Base-by-base conservation (phyloP, 192 early-diverging fungal species). In the Backusella tuberculispora region DNA sequence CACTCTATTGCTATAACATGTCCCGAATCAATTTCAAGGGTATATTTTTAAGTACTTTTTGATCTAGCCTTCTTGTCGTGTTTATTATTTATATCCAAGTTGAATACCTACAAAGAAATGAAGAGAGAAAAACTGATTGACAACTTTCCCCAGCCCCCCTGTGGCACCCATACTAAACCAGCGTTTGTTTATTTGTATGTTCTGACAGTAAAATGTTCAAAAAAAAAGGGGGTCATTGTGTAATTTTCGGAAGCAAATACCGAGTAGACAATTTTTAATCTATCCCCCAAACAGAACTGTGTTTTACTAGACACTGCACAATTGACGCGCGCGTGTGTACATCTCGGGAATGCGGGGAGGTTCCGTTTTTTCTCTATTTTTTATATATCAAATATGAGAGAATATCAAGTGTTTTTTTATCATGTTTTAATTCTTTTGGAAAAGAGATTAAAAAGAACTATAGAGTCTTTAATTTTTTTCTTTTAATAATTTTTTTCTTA, bases 191-290 rank as follows among this genome's bases (percentile, higher is more conserved):
- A 15, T 53, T 53, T 53, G 7, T 53, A 53, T 53, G 40, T 42
- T 66, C 15, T 41, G 65, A 40, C 65, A 66, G 65, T 66, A 66
- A 66, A 66, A 66, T 40, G 65, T 66, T 66, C 65, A 66, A 66
- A 66, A 53, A 50, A 53, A 7, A 53, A 53, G 65, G 65, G 65
- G 64, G 64, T 7, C 37, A 40, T 34, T 40, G 64, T 38, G 64
- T n/a, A 42, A 21, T 69, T 47, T 21, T 69, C 67, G 67, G 67
- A 69, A 69, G 67, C 40, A 69, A 69, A 69, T 69, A 41, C 67
- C 67, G 67, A 69, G 40, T n/a, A 69, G 67, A 69, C 43, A 69
- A 45, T 71, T 73, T 73, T 73, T 73, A 73, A 73, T 73, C 42
- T 73, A 73, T 73, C 72, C 72, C 72, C 44, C 53, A 73, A 40